Conservation (phyloP, 2,329 filamentous ascomycete genomes). For the Exophiala sideris region DNA sequence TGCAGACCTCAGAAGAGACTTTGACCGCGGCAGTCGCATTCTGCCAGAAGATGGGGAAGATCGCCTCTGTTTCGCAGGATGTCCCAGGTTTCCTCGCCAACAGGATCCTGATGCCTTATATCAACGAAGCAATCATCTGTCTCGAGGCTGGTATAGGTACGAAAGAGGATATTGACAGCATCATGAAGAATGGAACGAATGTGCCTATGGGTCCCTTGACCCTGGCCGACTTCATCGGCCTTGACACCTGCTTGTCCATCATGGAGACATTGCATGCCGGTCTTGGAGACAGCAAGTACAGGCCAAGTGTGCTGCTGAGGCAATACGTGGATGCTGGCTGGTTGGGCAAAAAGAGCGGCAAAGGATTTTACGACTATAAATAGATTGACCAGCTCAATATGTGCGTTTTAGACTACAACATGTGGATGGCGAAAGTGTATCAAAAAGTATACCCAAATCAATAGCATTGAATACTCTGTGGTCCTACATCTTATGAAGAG, state of each 20-base stretch:
- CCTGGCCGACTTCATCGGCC: conserved; percentile 92
- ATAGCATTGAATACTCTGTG: no score
- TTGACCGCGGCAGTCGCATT: conserved; percentile 79
- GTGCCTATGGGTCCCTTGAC: conserved; percentile 96
- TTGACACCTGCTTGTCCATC: conserved; percentile 93
- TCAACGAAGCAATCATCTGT: conserved; percentile 96
- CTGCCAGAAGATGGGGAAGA: conserved; percentile 88
- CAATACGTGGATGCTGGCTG: conserved; percentile 99
- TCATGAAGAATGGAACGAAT: conserved; percentile 99
- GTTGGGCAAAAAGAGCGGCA: conserved; percentile 95
- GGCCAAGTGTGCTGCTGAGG: conserved; percentile 77
- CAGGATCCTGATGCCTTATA: conserved; percentile 97
- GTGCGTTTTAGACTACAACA: neutral
- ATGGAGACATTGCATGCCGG: conserved; percentile 93
- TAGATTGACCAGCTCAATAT: neutral
- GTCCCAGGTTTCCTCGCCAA: conserved; percentile 94
- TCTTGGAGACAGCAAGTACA: conserved; percentile 93
- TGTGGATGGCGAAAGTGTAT: neutral
- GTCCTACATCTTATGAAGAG: no score
- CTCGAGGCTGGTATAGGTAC: conserved; percentile 87
- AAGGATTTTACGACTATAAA: conserved; percentile 86
- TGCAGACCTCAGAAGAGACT: conserved; percentile 83
- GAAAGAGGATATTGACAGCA: conserved; percentile 88
- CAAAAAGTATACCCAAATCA: no score
- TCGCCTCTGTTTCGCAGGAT: conserved; percentile 82